These are phyloP conservation scores for Zasmidium angulare DNA, from an alignment of 2,329 filamentous ascomycete genomes.

Conservation along the genomic window DNA sequence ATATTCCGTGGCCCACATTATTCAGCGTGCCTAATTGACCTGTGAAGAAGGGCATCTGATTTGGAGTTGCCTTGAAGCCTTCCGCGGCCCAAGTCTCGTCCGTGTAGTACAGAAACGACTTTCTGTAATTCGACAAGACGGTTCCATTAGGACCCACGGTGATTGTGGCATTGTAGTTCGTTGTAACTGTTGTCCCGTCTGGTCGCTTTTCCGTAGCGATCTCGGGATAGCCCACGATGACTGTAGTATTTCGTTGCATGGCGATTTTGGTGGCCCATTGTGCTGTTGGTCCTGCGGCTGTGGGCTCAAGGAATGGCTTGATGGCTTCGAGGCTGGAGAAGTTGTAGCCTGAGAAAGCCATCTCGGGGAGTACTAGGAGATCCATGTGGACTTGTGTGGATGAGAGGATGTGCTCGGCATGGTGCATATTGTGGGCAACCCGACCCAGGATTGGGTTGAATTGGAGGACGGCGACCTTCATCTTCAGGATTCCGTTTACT, in stretches of 20 bases:
- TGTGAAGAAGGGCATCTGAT: slow-evolving; percentile 37
- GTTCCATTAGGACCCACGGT: slow-evolving; percentile 56
- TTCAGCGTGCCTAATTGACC: slow-evolving; percentile 39
- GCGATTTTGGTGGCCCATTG: slow-evolving; percentile 70
- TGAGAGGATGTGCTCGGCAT: slow-evolving; percentile 64
- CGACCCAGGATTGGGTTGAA: slow-evolving; percentile 71
- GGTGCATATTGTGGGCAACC: slow-evolving; percentile 67
- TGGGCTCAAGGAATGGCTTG: slow-evolving; percentile 65
- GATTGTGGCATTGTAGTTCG: slow-evolving; percentile 59
- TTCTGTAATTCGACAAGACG: slow-evolving; percentile 62
- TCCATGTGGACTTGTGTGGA: slow-evolving; percentile 57
- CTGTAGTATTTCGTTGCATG: slow-evolving; percentile 64
- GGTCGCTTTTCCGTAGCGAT: slow-evolving; percentile 27
- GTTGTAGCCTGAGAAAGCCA: slow-evolving; percentile 79
- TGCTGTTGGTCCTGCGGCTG: slow-evolving; percentile 64
- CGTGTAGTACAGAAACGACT: slow-evolving; percentile 66
- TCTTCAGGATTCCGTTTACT: slow-evolving; percentile 34
- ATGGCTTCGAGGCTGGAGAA: slow-evolving; percentile 70
- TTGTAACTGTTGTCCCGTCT: slow-evolving; percentile 11
- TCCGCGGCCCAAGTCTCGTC: slow-evolving; percentile 62
- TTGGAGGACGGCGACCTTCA: slow-evolving; percentile 70
- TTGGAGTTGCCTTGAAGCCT: slow-evolving; percentile 17
- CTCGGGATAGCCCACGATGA: slow-evolving; percentile 75
- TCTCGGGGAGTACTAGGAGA: slow-evolving; percentile 71
- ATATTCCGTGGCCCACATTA: slow-evolving; percentile 46